Percentiles rank a stretch among this genome's conserved stretches.
Evolutionary conservation across 441 rosid species (phyloP).

Genomic region (Sinapis alba): DNA sequence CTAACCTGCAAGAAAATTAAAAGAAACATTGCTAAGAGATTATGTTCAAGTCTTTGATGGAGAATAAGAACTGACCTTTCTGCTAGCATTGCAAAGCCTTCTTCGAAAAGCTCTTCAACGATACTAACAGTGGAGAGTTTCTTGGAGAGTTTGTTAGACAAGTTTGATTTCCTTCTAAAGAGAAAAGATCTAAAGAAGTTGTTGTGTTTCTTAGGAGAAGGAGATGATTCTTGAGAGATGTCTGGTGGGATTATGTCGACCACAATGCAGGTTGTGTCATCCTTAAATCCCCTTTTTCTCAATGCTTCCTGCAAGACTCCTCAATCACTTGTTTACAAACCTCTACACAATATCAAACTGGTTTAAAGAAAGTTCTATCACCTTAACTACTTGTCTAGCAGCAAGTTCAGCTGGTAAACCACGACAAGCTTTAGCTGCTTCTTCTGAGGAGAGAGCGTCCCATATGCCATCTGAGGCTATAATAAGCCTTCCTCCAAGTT

Average conservation of each 20-base stretch:
- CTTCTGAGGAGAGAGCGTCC: constrained; percentile 84
- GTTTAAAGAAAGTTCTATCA: constrained; percentile 31
- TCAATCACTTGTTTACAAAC: too few relatives aligned
- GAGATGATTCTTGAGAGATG: constrained; percentile 43
- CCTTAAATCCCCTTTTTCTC: constrained; percentile 74
- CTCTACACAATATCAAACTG: neutral
- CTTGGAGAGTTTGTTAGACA: constrained; percentile 58
- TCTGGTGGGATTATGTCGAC: constrained; percentile 88
- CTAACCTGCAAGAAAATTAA: constrained; percentile 64
- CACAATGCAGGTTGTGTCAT: constrained; percentile 90
- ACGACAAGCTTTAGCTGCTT: constrained; percentile 68
- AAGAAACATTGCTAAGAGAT: neutral
- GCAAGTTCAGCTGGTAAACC: constrained; percentile 91
- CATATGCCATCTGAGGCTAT: constrained; percentile 94
- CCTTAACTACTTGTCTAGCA: constrained; percentile 91
- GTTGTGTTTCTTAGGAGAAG: constrained; percentile 56
- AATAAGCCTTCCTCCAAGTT: constrained; percentile 83
- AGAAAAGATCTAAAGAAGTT: constrained; percentile 60
- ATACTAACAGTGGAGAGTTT: constrained; percentile 68
- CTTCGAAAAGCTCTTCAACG: constrained; percentile 92
- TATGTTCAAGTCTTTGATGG: neutral
- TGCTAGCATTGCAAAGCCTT: constrained; percentile 88
- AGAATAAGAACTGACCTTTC: constrained; percentile 64
- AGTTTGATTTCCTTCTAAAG: constrained; percentile 61
- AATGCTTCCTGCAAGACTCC: constrained; percentile 70